A percentile compares a stretch with the other conserved stretches of the same genome.
These are phyloP conservation scores for Penicillium dipodomyicola DNA, from an alignment of 495 filamentous ascomycete species.

Conservation along the genomic window DNA sequence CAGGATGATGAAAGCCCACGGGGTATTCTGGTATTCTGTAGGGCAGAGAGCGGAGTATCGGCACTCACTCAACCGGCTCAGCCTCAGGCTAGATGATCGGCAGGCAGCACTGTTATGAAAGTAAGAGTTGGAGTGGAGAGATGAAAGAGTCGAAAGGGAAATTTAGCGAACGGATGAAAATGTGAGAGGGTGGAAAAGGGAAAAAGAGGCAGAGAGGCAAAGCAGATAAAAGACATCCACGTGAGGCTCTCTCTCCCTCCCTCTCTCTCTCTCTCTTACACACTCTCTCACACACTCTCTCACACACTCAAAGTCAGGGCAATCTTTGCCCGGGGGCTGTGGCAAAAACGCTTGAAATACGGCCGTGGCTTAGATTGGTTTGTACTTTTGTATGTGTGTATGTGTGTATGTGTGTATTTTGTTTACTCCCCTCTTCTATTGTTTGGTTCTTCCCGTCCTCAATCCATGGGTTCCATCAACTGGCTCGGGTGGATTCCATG, in stretches of 20 bases:
- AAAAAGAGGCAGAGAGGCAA: neutral
- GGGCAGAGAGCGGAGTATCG: conserved; percentile 8
- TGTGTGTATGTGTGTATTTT: neutral
- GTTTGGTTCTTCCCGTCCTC: conserved; percentile 6
- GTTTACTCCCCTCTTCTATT: neutral
- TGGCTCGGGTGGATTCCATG: neutral
- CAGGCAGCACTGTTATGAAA: conserved; percentile 8
- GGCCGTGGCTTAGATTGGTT: conserved; percentile 1
- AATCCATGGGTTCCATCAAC: neutral
- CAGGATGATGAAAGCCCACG: conserved; percentile 11
- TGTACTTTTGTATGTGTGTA: neutral
- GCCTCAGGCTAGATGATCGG: conserved; percentile 11
- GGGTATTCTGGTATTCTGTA: conserved; percentile 2
- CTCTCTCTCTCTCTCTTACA: too few species aligned
- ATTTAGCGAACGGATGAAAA: neutral
- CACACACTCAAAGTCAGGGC: neutral
- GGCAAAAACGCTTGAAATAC: neutral
- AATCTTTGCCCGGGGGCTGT: conserved; percentile 1
- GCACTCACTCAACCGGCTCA: conserved; percentile 1
- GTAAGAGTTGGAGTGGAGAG: neutral
- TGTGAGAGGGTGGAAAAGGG: neutral
- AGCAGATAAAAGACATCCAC: conserved; percentile 11
- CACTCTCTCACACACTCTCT: too few species aligned
- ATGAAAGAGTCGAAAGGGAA: neutral
- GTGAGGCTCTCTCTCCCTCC: conserved; percentile 13